These are phyloP conservation scores for Stachybotrys chlorohalonatus DNA, from an alignment of 2,329 filamentous ascomycete species.

Conservation along the genomic window DNA sequence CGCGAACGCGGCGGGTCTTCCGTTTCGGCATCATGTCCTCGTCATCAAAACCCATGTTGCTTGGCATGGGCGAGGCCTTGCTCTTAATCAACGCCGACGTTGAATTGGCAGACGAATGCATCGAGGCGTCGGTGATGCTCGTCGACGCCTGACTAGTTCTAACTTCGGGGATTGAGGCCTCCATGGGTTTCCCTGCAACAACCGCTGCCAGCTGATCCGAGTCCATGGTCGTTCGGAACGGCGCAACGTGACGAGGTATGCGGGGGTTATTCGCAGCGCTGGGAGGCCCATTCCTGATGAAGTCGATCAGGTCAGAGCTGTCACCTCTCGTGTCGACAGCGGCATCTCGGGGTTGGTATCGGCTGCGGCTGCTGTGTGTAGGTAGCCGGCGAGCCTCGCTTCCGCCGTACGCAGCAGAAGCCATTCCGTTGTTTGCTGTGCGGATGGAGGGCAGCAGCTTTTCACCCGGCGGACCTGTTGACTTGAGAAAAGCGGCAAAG, in stretches of 20 bases:
- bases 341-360: constrained; percentile 64
- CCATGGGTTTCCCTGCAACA: constrained; percentile 45
- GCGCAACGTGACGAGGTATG: constrained; percentile 74
- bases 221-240: constrained; percentile 78
- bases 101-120: constrained; percentile 64
- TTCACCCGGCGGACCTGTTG: constrained; percentile 61
- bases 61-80: constrained; percentile 18
- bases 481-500: constrained; percentile 83
- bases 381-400: constrained; percentile 28
- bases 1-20: constrained; percentile 69
- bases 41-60: constrained; percentile 34
- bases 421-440: constrained; percentile 19
- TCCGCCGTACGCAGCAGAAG: constrained; percentile 24
- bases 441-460: constrained; percentile 24
- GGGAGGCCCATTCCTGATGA: constrained; percentile 81
- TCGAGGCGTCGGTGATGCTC: constrained; percentile 47
- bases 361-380: constrained; percentile 35
- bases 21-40: constrained; percentile 55
- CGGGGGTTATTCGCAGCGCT: constrained; percentile 51
- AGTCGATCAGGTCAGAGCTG: constrained; percentile 86
- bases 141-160: constrained; percentile 49
- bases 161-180: constrained; percentile 47
- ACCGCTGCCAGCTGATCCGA: constrained; percentile 62
- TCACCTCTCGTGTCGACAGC: constrained; percentile 52
- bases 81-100: constrained; percentile 57